Evolutionary conservation across 2,329 filamentous ascomycete species (phyloP).

Genomic region (Arthrobotrys sphaeroides): DNA sequence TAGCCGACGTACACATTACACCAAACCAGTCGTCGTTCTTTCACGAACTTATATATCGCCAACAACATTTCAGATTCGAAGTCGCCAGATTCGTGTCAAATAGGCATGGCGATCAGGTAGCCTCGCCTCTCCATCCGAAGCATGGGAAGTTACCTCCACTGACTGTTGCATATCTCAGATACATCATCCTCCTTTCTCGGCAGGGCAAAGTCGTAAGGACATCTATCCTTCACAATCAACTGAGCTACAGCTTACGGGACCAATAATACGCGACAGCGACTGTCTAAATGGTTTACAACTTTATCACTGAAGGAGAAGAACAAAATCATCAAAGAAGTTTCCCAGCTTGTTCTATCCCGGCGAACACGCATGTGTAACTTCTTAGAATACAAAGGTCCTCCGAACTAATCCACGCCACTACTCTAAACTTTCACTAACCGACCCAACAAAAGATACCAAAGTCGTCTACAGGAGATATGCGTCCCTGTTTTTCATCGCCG

Average conservation of each 20-base stretch:
- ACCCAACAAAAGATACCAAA: constrained; percentile 79
- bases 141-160: background rate
- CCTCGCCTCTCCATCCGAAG: background rate
- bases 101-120: constrained; percentile 41
- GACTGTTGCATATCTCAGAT: constrained; percentile 68
- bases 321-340: constrained; percentile 99
- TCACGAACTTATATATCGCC: background rate
- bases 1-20: no score
- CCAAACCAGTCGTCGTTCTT: background rate
- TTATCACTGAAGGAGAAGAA: constrained; percentile 97
- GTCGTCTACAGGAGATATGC: constrained; percentile 98
- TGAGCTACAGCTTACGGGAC: constrained; percentile 7
- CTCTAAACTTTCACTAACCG: constrained; percentile 20
- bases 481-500: constrained; percentile 98
- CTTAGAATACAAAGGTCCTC: constrained; percentile 93
- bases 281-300: constrained; percentile 99
- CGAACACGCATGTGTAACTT: constrained; percentile 99
- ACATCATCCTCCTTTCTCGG: constrained; percentile 94
- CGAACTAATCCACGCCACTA: background rate
- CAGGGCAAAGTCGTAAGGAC: constrained; percentile 97
- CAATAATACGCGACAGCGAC: constrained; percentile 70
- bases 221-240: constrained; percentile 51
- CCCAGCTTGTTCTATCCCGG: constrained; percentile 92
- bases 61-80: background rate
- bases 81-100: background rate